A percentile compares a stretch with the other conserved stretches of the same genome.
These are phyloP conservation scores for Pestalotiopsis sp. DNA, from an alignment of 2,329 filamentous ascomycete species.

Conservation along the genomic window DNA sequence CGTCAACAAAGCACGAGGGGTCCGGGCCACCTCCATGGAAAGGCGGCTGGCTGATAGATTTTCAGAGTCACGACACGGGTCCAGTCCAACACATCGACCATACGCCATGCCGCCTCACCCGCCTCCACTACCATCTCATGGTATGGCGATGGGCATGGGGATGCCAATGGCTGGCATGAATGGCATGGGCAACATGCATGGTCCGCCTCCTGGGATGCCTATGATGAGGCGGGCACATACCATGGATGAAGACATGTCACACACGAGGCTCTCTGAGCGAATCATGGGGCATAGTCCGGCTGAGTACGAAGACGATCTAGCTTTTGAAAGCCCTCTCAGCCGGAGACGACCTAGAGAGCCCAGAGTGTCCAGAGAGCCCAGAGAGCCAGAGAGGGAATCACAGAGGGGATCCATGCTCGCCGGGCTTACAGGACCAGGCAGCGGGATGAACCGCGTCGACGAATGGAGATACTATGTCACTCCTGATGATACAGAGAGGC, in stretches of 20 bases:
- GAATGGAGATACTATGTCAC: constrained; percentile 34
- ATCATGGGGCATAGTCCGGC: constrained; percentile 26
- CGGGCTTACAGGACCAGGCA: constrained; percentile 32
- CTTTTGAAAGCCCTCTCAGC: constrained; percentile 23
- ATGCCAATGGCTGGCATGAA: background rate
- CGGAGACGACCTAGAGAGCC: constrained; percentile 26
- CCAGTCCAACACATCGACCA: constrained; percentile 26
- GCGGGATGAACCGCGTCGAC: constrained; percentile 33
- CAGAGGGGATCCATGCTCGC: constrained; percentile 32
- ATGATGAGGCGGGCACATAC: constrained; percentile 40
- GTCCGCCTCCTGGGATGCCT: constrained; percentile 26
- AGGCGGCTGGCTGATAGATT: constrained; percentile 54
- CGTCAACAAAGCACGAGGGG: constrained; percentile 45
- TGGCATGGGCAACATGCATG: constrained; percentile 30
- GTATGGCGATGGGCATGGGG: background rate
- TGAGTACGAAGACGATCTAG: constrained; percentile 28
- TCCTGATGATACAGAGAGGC: constrained; percentile 5
- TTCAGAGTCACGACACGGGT: constrained; percentile 42
- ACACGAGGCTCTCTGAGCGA: constrained; percentile 32
- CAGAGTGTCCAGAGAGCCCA: constrained; percentile 20
- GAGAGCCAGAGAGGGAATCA: constrained; percentile 14
- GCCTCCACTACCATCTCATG: constrained; percentile 22
- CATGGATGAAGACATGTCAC: constrained; percentile 41
- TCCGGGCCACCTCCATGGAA: constrained; percentile 47
- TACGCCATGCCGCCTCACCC: constrained; percentile 30